Conservation (phyloP, 202 grass and related monocot genomes). For the Sporobolus alterniflorus region DNA sequence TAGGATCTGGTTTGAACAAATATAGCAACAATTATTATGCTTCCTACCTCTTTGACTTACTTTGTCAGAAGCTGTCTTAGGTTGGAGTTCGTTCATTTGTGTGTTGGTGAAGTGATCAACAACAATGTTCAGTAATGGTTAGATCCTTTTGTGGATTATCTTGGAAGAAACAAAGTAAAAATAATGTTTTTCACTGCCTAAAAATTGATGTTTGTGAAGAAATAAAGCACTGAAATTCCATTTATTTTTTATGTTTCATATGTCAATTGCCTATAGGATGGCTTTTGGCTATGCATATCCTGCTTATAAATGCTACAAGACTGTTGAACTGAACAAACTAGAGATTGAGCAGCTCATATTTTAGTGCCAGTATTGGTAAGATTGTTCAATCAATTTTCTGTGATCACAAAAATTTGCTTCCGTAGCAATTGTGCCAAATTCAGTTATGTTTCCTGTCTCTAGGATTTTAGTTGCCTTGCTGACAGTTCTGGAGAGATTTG, state of each 20-base stretch:
- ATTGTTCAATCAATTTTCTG: constrained; percentile 8
- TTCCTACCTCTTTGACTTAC: background rate
- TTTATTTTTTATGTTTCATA: constrained; percentile 25
- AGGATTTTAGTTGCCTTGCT: constrained; percentile 95
- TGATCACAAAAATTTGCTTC: background rate
- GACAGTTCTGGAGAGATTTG: constrained; percentile 92
- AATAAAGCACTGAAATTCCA: background rate
- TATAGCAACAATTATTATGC: background rate
- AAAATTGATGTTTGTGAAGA: too few species aligned
- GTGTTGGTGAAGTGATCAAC: background rate
- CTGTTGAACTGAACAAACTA: constrained; percentile 95
- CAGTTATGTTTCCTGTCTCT: constrained; percentile 35
- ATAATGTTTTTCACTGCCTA: background rate
- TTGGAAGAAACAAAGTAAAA: background rate
- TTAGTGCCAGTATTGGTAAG: constrained; percentile 98
- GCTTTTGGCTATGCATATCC: constrained; percentile 93
- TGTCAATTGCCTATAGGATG: constrained; percentile 53
- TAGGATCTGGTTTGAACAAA: constrained; percentile 26
- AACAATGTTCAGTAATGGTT: background rate
- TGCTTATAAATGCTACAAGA: constrained; percentile 95
- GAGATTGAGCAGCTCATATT: constrained; percentile 95
- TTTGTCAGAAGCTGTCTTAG: background rate
- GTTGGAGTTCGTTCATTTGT: background rate
- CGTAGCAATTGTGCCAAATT: constrained; percentile 27
- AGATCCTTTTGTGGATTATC: background rate